These are phyloP conservation scores for Lablab purpureus DNA, from an alignment of 306 rosid genomes.

Conservation along the genomic window DNA sequence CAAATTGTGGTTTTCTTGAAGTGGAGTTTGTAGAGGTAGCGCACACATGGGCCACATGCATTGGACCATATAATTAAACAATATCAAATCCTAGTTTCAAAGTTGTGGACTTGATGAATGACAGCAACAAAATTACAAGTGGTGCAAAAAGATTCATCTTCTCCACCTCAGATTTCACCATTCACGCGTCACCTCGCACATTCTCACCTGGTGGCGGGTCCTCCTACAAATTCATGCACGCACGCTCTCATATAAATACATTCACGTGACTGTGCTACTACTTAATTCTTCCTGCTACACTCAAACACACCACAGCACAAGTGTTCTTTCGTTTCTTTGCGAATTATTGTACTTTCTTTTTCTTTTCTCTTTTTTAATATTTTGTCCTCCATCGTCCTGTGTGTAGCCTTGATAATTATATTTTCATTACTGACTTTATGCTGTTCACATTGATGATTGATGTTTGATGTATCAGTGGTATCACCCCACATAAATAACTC, in stretches of 20 bases:
- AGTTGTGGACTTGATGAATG: constrained; percentile 11
- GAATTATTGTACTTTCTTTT: not conserved
- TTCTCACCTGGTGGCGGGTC: constrained; percentile 44
- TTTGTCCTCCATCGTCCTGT: not conserved
- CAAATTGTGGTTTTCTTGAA: constrained; percentile 7
- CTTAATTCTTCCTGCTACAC: constrained; percentile 1
- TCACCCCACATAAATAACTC: not conserved
- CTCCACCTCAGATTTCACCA: constrained; percentile 41
- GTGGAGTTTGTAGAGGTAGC: not conserved
- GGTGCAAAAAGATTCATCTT: constrained; percentile 35
- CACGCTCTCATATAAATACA: constrained; percentile 34
- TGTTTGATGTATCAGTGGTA: not conserved
- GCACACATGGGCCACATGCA: not conserved
- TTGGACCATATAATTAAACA: not conserved
- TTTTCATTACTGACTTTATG: not conserved
- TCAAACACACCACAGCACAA: constrained; percentile 21
- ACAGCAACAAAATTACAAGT: not conserved
- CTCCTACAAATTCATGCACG: constrained; percentile 8
- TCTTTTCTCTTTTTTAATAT: not conserved
- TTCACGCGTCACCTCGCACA: constrained; percentile 45
- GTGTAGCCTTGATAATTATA: constrained; percentile 3
- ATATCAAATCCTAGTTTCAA: not conserved
- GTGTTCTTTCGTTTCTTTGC: constrained; percentile 15
- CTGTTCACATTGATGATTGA: constrained; percentile 28
- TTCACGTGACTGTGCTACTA: not conserved